Evolutionary conservation across 345 rosid species (phyloP).

Genomic region (Salix arbutifolia): DNA sequence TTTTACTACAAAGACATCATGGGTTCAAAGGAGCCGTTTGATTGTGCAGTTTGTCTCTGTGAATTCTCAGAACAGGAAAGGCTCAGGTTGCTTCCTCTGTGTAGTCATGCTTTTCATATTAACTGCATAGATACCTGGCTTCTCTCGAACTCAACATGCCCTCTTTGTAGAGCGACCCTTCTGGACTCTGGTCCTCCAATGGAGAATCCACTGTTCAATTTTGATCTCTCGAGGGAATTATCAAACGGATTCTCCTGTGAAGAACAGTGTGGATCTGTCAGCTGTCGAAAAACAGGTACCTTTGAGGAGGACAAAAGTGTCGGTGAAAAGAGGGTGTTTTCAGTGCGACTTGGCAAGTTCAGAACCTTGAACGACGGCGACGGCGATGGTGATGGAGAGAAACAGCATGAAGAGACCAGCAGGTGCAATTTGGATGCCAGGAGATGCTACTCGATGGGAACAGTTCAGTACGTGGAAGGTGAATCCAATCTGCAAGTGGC

Average conservation of each 20-base stretch:
- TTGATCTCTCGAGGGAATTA: conserved; percentile 22
- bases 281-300: conserved; percentile 16
- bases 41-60: conserved; percentile 71
- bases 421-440: conserved; percentile 41
- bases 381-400: conserved; percentile 28
- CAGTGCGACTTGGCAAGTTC: conserved; percentile 63
- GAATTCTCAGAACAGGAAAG: conserved; percentile 54
- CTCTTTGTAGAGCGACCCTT: conserved; percentile 60
- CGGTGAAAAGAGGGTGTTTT: conserved; percentile 36
- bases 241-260: conserved; percentile 21
- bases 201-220: conserved; percentile 24
- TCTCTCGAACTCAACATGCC: conserved; percentile 76
- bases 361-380: conserved; percentile 36
- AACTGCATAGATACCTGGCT: conserved; percentile 75
- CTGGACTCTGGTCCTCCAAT: conserved; percentile 20
- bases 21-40: conserved; percentile 66
- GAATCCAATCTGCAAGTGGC: conserved; percentile 44
- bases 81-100: conserved; percentile 60
- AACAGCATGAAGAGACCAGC: conserved; percentile 37
- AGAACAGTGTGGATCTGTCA: conserved; percentile 23
- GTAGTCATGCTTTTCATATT: conserved; percentile 73
- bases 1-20: conserved; percentile 54
- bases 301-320: conserved; percentile 16
- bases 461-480: conserved; percentile 52
- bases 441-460: conserved; percentile 76